Evolutionary conservation across 2,329 filamentous ascomycete species (phyloP).

Genomic region (Fusarium penzigii): DNA sequence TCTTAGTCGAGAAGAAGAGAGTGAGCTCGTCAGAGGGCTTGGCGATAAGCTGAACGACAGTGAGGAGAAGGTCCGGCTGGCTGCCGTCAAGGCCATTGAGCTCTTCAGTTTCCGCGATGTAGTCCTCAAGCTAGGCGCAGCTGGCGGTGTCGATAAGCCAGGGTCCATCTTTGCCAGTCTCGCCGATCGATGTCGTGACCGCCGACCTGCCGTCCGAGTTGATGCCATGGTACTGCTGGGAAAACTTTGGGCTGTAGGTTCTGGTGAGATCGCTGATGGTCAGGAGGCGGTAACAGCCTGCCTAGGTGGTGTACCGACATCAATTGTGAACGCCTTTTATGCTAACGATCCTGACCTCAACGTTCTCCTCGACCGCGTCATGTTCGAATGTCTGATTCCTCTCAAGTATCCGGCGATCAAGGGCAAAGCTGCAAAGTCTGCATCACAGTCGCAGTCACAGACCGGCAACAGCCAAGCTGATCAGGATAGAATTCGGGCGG

Average conservation of each 20-base stretch:
- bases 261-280: conserved; percentile 80
- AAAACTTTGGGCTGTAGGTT: conserved; percentile 91
- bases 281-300: conserved; percentile 74
- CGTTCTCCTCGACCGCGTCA: conserved; percentile 76
- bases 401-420: conserved; percentile 76
- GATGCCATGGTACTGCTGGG: conserved; percentile 84
- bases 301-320: conserved; percentile 80
- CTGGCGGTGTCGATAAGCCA: conserved; percentile 72
- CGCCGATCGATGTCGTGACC: conserved; percentile 86
- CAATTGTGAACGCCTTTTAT: conserved; percentile 85
- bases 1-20: conserved; percentile 80
- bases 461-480: conserved; percentile 54
- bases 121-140: conserved; percentile 75
- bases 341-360: conserved; percentile 88
- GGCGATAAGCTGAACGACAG: conserved; percentile 81
- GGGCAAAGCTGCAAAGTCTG: conserved; percentile 60
- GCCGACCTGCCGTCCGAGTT: conserved; percentile 75
- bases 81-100: conserved; percentile 83
- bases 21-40: conserved; percentile 70
- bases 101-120: conserved; percentile 80
- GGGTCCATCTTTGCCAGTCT: conserved; percentile 80
- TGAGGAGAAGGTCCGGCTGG: conserved; percentile 88
- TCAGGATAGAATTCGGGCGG: conserved; percentile 75
- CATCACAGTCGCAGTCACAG: conserved; percentile 50
- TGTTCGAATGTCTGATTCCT: conserved; percentile 88